Base-by-base conservation (phyloP, 2,329 filamentous ascomycete species). In the Aspergillus sclerotialis region DNA sequence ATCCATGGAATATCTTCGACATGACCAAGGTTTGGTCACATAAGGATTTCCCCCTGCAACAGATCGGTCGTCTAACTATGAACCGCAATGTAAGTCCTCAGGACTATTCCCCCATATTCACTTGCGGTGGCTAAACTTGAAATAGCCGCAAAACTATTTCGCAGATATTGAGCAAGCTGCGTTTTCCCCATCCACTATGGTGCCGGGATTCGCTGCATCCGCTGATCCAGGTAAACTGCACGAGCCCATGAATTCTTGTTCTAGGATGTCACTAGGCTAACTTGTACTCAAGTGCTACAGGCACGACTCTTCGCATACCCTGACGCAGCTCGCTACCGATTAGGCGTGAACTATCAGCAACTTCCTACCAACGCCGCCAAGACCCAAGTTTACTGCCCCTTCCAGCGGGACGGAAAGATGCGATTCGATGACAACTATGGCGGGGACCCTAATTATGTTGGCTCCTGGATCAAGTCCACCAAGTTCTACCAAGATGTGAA, bases 1-100 rank as follows among this genome's bases (percentile, higher is more conserved):
- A 88, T 40, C 82, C 87, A 5, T 88, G 88, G 44, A 85, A 92
- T 50, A 81, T 90, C 27, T 75, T 92, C 5, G 85, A 92, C 47
- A 79, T 84, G 3, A 92, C 85, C 35, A 90, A 90, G 63, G 60
- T 89, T 8, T 90, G 84, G 83, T 82, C 84, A 0, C 82, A 90
- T 53, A 80, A 87, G 11, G 61, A 78, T 0, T 67, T 85, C 0
- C 84, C 84, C 0, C 67, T 89, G 15, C 72, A 80, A 15, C 83
- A 86, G 52, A 84, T 92, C 35, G 85, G 84, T 27, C 76, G 86
- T 55, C 56, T 92, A 0, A 79, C 87, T 51, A 69, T 92, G 11
- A 88, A 89, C 65, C 73, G 73, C 32, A 89, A 84, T 42, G 71
- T 82, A 34, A n/a, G n/a, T n/a, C n/a, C n/a, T n/a, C n/a, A n/a